A percentile compares a stretch with the other conserved stretches of the same genome.
Evolutionary conservation across 495 filamentous ascomycete species (phyloP).

Genomic region (Penicillium lividum): DNA sequence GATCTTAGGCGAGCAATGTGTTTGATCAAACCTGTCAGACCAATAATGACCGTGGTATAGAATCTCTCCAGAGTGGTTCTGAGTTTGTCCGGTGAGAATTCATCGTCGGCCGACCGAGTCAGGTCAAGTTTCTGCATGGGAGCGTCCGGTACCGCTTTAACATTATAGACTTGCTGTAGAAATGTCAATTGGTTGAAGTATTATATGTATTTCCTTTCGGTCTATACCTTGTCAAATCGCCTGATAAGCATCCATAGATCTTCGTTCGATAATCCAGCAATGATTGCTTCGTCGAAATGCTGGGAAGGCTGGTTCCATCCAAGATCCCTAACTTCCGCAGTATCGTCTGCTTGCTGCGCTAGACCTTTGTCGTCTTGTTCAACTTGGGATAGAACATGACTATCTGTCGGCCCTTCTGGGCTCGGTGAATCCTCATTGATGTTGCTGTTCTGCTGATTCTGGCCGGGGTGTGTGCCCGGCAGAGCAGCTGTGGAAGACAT

Average conservation of each 20-base stretch:
- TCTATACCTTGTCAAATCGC: constrained; percentile 25
- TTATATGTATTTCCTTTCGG: neutral
- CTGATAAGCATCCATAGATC: constrained; percentile 73
- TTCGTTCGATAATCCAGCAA: constrained; percentile 74
- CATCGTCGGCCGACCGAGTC: constrained; percentile 78
- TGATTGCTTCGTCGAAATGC: constrained; percentile 59
- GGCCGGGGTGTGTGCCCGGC: neutral
- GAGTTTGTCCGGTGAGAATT: constrained; percentile 85
- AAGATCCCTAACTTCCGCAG: constrained; percentile 60
- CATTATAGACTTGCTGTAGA: constrained; percentile 80
- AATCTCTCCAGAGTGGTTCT: constrained; percentile 76
- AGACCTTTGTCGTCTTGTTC: constrained; percentile 51
- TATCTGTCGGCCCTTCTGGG: constrained; percentile 43
- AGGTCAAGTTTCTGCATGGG: constrained; percentile 71
- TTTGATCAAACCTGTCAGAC: constrained; percentile 63
- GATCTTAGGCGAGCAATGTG: constrained; percentile 76
- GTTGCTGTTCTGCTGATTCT: neutral
- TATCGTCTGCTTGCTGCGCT: constrained; percentile 45
- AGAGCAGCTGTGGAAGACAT: neutral
- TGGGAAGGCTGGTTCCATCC: constrained; percentile 70
- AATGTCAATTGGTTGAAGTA: neutral
- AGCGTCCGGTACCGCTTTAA: constrained; percentile 63
- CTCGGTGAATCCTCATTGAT: neutral
- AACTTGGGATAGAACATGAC: constrained; percentile 48
- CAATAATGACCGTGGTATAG: constrained; percentile 78